Percentiles rank a stretch among this genome's conserved stretches.
Conservation (phyloP, 1,284 basidiomycete genomes). For the Boletellus deceptivus region DNA sequence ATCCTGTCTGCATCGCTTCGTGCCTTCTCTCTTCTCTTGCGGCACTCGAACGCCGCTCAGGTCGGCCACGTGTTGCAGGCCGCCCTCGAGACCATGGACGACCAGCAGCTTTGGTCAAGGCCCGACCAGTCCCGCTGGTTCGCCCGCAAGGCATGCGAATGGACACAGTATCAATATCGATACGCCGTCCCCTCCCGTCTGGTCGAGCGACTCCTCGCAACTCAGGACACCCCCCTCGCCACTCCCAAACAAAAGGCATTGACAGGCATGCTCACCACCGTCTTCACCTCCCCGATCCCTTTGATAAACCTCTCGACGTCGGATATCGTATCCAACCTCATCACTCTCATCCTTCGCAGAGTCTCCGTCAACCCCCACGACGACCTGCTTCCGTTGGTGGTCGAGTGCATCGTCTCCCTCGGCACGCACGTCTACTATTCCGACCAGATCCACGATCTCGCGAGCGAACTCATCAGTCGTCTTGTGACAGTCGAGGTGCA, state of each 20-base stretch:
- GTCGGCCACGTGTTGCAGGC: constrained; percentile 72
- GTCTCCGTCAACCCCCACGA: constrained; percentile 67
- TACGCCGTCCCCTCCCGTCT: constrained; percentile 85
- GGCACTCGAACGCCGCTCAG: constrained; percentile 78
- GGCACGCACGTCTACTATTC: constrained; percentile 93
- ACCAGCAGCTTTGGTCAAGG: constrained; percentile 68
- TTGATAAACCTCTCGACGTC: constrained; percentile 91
- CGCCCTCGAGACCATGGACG: constrained; percentile 64
- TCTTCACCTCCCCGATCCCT: constrained; percentile 80
- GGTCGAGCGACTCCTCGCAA: constrained; percentile 76
- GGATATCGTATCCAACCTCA: constrained; percentile 80
- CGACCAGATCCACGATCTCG: constrained; percentile 94
- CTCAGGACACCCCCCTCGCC: constrained; percentile 56
- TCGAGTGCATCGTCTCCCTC: constrained; percentile 81
- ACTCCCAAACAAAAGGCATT: constrained; percentile 65
- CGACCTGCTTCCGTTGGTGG: constrained; percentile 64
- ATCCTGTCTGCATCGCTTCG: constrained; percentile 75
- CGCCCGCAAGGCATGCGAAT: constrained; percentile 71
- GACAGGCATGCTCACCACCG: constrained; percentile 80
- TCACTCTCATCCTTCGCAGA: constrained; percentile 73
- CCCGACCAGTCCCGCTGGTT: constrained; percentile 82
- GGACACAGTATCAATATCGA: constrained; percentile 90
- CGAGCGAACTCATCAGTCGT: constrained; percentile 79
- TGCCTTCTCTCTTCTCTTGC: constrained; percentile 71
- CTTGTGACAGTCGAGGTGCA: constrained; percentile 71